These are phyloP conservation scores for Colletotrichum eremochloae DNA, from an alignment of 2,329 filamentous ascomycete species.

Conservation along the genomic window DNA sequence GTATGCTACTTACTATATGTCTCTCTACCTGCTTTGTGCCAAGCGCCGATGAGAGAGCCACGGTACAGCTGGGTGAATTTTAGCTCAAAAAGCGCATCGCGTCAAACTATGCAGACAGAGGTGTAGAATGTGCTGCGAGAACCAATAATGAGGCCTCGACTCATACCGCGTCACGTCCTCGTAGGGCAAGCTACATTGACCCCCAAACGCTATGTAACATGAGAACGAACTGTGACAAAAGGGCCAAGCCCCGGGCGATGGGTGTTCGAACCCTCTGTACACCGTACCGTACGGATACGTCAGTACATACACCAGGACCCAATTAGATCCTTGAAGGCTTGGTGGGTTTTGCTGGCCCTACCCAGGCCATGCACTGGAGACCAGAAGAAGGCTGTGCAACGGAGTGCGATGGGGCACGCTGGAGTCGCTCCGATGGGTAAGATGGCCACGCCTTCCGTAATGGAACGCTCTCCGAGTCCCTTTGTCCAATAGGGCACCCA, in stretches of 20 bases:
- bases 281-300: background rate
- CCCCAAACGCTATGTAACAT: slow-evolving; percentile 24
- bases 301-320: slow-evolving; percentile 25
- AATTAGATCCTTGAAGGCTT: background rate
- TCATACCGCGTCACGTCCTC: background rate
- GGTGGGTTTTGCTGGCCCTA: slow-evolving; percentile 16
- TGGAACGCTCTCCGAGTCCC: slow-evolving; percentile 27
- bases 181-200: slow-evolving; percentile 25
- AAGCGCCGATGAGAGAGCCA: background rate
- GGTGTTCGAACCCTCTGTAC: background rate
- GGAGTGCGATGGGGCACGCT: slow-evolving; percentile 25
- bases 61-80: too few species aligned
- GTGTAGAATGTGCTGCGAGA: background rate
- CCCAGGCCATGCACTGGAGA: background rate
- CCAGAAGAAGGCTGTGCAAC: slow-evolving; percentile 37
- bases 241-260: slow-evolving; percentile 7
- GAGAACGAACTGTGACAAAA: slow-evolving; percentile 12
- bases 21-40: background rate
- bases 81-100: too few species aligned
- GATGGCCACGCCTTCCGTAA: slow-evolving; percentile 36
- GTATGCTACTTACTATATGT: background rate
- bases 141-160: slow-evolving; percentile 10
- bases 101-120: background rate
- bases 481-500: slow-evolving; percentile 17
- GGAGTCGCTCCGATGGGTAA: slow-evolving; percentile 38